Percentiles rank a stretch among this genome's conserved stretches.
phyloP scores from a whole-genome alignment of 2,329 filamentous ascomycete species.

The Stylonectria norvegica region DNA sequence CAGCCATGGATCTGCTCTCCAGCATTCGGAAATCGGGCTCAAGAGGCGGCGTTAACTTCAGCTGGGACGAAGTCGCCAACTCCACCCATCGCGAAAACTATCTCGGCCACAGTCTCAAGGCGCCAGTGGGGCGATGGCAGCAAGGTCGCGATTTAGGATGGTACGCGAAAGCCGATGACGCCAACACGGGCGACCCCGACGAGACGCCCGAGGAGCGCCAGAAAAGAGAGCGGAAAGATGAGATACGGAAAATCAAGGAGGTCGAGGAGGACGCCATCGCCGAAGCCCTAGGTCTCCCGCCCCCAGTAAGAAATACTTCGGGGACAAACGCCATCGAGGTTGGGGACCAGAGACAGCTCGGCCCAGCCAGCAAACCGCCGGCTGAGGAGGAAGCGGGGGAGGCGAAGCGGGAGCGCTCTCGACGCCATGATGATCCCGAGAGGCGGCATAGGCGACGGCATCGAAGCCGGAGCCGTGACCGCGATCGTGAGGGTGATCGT shows the following conservation, averaged over 20 bases:
- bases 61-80: slow-evolving; percentile 89
- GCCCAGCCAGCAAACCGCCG: slow-evolving; percentile 24
- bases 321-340: slow-evolving; percentile 69
- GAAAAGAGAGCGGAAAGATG: slow-evolving; percentile 65
- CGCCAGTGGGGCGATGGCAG: slow-evolving; percentile 89
- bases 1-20: slow-evolving; percentile 83
- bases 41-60: slow-evolving; percentile 91
- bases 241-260: slow-evolving; percentile 79
- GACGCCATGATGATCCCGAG: slow-evolving; percentile 31
- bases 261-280: slow-evolving; percentile 91
- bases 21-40: slow-evolving; percentile 88
- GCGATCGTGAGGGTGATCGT: slow-evolving; percentile 25
- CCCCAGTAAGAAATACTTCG: slow-evolving; percentile 56
- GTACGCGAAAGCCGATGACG: slow-evolving; percentile 57
- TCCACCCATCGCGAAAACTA: slow-evolving; percentile 85
- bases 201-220: slow-evolving; percentile 58
- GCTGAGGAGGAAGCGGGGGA: slow-evolving; percentile 25
- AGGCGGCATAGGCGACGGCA: slow-evolving; percentile 32
- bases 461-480: slow-evolving; percentile 33
- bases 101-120: slow-evolving; percentile 88
- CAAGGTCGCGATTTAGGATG: slow-evolving; percentile 66
- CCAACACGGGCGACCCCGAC: slow-evolving; percentile 43
- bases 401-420: slow-evolving; percentile 27
- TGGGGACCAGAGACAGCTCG: slow-evolving; percentile 38
- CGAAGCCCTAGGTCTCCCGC: slow-evolving; percentile 74